These are phyloP conservation scores for Pilaira anomala DNA, from an alignment of 192 early-diverging fungal genomes.

Conservation along the genomic window DNA sequence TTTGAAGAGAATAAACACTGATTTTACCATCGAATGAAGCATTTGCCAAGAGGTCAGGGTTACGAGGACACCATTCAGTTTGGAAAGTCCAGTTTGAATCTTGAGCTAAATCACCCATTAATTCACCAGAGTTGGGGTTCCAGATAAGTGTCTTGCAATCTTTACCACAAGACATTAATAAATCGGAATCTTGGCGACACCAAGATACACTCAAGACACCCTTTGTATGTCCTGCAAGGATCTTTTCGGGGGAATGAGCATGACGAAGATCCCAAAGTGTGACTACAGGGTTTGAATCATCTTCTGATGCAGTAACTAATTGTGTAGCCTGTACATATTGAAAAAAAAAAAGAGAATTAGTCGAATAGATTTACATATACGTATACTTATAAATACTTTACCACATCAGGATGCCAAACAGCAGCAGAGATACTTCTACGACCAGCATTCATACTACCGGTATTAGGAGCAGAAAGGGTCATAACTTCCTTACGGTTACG, in stretches of 20 bases:
- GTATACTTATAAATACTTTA: constrained; percentile 40
- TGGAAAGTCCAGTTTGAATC: constrained; percentile 94
- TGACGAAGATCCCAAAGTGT: constrained; percentile 96
- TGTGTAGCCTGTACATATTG: constrained; percentile 70
- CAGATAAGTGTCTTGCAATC: constrained; percentile 93
- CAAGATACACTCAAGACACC: constrained; percentile 91
- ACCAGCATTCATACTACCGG: constrained; percentile 49
- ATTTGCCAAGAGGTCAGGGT: constrained; percentile 86
- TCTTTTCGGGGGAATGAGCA: constrained; percentile 86
- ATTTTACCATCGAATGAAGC: constrained; percentile 95
- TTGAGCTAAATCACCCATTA: constrained; percentile 86
- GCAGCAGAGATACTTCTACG: constrained; percentile 77
- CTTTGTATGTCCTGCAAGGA: constrained; percentile 81
- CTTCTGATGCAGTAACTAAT: constrained; percentile 88
- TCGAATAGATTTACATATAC: neutral
- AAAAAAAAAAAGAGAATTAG: neutral
- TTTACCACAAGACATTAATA: constrained; percentile 92
- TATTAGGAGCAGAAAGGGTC: constrained; percentile 48
- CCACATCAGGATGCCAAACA: constrained; percentile 89
- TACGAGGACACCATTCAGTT: constrained; percentile 91
- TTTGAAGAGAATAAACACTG: constrained; percentile 77
- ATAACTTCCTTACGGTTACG: constrained; percentile 83
- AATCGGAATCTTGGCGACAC: constrained; percentile 91
- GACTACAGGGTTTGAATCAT: constrained; percentile 86
- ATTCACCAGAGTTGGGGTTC: constrained; percentile 79